phyloP scores from a whole-genome alignment of 768 basidiomycete genomes.

The Boletus edulis region DNA sequence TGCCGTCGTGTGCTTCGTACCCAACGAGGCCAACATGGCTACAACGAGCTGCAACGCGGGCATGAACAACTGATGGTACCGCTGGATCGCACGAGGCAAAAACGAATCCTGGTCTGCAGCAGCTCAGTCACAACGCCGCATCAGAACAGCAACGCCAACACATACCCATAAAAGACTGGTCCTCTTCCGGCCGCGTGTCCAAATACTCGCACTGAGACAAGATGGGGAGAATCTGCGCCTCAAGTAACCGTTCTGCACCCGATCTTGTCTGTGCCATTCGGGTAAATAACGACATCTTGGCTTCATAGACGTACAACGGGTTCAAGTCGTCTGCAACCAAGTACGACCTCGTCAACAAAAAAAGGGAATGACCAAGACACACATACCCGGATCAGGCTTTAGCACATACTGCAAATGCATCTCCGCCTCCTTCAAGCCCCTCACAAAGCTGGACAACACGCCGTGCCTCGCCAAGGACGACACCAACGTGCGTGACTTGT shows the following conservation, averaged over 20 bases:
- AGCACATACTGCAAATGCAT: conserved; percentile 68
- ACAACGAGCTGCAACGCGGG: conserved; percentile 82
- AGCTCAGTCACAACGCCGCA: neutral
- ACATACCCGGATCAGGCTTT: conserved; percentile 85
- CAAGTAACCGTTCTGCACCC: conserved; percentile 84
- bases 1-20: conserved; percentile 62
- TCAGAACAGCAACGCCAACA: neutral
- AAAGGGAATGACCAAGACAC: neutral
- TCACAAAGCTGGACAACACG: conserved; percentile 76
- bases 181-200: conserved; percentile 79
- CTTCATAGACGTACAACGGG: conserved; percentile 89
- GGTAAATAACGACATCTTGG: conserved; percentile 88
- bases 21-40: conserved; percentile 75
- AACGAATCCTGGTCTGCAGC: conserved; percentile 76
- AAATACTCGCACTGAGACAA: conserved; percentile 86
- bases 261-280: conserved; percentile 78
- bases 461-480: conserved; percentile 67
- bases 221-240: conserved; percentile 68
- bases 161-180: conserved; percentile 79
- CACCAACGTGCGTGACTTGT: conserved; percentile 66
- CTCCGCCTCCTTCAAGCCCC: conserved; percentile 83
- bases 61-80: conserved; percentile 89
- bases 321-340: conserved; percentile 73
- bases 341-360: neutral
- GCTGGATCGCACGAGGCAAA: conserved; percentile 80